These are phyloP conservation scores for Canavalia ensiformis DNA, from an alignment of 306 rosid genomes.

Conservation along the genomic window DNA sequence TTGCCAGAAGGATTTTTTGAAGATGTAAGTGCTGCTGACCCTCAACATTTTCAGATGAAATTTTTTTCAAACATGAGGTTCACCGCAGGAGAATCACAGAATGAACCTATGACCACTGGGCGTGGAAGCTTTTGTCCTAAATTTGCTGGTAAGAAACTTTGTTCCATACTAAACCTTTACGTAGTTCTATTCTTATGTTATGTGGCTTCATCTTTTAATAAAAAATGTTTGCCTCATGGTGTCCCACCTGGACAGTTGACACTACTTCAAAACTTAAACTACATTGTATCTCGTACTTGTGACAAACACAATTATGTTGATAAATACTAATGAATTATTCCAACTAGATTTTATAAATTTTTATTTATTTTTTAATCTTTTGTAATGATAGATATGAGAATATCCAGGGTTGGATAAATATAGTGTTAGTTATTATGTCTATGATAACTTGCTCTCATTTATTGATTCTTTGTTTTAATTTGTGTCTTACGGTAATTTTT, in stretches of 20 bases:
- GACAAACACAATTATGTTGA: not conserved
- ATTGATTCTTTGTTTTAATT: too few species aligned
- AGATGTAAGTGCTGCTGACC: not conserved
- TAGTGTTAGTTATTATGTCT: not conserved
- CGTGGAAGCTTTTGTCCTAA: not conserved
- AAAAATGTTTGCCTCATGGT: not conserved
- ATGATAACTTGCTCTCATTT: not conserved
- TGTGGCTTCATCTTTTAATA: not conserved
- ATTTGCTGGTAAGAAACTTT: slow-evolving; percentile 12
- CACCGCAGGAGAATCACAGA: not conserved
- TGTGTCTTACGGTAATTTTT: too few species aligned
- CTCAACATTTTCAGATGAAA: not conserved
- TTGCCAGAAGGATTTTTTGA: not conserved
- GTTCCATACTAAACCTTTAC: not conserved
- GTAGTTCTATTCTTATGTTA: not conserved
- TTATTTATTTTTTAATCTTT: not conserved
- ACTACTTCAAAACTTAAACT: not conserved
- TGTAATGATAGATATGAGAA: not conserved
- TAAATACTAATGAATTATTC: not conserved
- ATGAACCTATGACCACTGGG: too few species aligned
- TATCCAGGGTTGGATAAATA: not conserved
- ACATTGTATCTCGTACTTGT: not conserved
- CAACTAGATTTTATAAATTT: not conserved
- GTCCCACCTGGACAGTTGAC: not conserved
- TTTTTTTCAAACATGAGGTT: not conserved